Evolutionary conservation across 192 early-diverging fungal genomes (phyloP), one percentile per base, ranked within the genome.

Genomic region (Thamnidium elegans): DNA sequence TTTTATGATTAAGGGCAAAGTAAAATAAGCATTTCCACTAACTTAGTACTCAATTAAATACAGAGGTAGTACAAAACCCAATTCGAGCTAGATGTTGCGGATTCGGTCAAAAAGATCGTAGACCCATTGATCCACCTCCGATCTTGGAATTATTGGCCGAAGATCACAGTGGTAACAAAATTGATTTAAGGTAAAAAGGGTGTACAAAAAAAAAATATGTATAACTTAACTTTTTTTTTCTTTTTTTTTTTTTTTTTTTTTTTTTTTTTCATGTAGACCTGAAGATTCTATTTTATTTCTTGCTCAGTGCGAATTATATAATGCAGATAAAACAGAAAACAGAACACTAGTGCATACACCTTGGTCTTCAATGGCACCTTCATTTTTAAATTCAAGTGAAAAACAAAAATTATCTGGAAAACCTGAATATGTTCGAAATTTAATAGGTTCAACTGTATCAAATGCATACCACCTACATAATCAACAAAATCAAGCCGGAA

Each of bases 81-180:
- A 68, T 79, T 20, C 75, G 80, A 26, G 88, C 88, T 7, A 78
- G 87, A 13, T 89, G 88, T 81, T 90, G 89, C 65, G 89, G 89
- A 34, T 90, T 87, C 44, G 86, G 86, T 5, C 87, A 90, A 51
- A 90, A 90, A 63, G 89, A 90, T 68, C 82, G 89, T 70, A 70
- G 89, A 31, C 89, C 89, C 0, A 76, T 90, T 23, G 86, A 87
- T 63, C 89, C 89, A 2, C 89, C 89, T 17, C 85, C 86, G 39
- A 84, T 89, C 44, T 77, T 89, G 14, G 84, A 90, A 51, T 71
- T 90, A 4, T 65, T 89, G 51, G 68, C 87, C 45, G 80, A 81
- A 62, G 79, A 89, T 50, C 58, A 74, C 30, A 71, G 84, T 77
- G 66, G 77, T 69, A 79, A 80, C 70, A 69, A 48, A 15, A 64